These are phyloP conservation scores for Prunus fruticosa DNA, from an alignment of 306 rosid genomes.

Conservation along the genomic window DNA sequence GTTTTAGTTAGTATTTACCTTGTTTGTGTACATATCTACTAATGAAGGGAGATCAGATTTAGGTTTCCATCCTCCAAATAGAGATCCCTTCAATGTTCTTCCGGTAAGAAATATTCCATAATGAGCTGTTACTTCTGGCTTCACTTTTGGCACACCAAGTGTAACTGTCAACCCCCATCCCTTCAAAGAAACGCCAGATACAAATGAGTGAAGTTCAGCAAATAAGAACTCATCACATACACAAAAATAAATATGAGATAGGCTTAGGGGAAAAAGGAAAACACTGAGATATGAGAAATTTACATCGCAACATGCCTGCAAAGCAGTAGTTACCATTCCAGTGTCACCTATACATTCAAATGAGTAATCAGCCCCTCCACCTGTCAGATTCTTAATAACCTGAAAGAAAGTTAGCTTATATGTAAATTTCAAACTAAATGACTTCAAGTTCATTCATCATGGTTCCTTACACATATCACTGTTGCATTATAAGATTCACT, in stretches of 20 bases:
- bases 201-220: slow-evolving; percentile 12
- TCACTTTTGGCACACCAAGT: slow-evolving; percentile 85
- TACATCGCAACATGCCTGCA: slow-evolving; percentile 94
- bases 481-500: neutral
- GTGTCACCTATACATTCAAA: slow-evolving; percentile 93
- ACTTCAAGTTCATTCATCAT: neutral
- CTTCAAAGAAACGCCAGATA: slow-evolving; percentile 32
- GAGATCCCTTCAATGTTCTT: slow-evolving; percentile 85
- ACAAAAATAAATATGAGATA: slow-evolving; percentile 8
- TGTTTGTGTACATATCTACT: slow-evolving; percentile 74
- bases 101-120: slow-evolving; percentile 65
- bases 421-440: slow-evolving; percentile 4
- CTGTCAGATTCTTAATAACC: slow-evolving; percentile 72
- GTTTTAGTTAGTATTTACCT: slow-evolving; percentile 44
- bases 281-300: slow-evolving; percentile 15
- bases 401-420: slow-evolving; percentile 35
- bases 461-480: neutral
- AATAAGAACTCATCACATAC: slow-evolving; percentile 19
- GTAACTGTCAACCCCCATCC: slow-evolving; percentile 97
- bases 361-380: slow-evolving; percentile 95
- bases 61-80: slow-evolving; percentile 98
- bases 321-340: slow-evolving; percentile 81
- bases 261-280: neutral
- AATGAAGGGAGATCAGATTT: slow-evolving; percentile 88
- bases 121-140: slow-evolving; percentile 84